Evolutionary conservation across 139 green algal species (phyloP).

Genomic region (Mesotaenium endlicherianum): DNA sequence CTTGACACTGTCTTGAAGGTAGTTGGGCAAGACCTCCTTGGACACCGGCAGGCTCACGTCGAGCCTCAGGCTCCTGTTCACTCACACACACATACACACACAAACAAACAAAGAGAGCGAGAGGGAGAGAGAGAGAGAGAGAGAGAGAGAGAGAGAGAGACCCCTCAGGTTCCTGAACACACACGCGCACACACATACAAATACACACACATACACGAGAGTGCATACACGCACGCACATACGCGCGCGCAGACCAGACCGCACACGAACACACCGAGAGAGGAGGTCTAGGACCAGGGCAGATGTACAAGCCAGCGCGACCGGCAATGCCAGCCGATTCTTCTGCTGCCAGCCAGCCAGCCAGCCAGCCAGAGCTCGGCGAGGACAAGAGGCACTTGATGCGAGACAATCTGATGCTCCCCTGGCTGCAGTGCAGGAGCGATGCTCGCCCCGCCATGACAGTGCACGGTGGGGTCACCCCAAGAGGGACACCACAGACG

Average conservation of each 20-base stretch:
- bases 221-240: too few relatives aligned
- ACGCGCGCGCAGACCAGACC: too few relatives aligned
- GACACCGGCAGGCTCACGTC: constrained; percentile 34
- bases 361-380: not conserved
- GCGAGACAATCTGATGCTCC: not conserved
- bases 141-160: constrained; percentile 5
- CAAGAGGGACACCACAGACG: not conserved
- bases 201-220: too few relatives aligned
- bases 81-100: too few relatives aligned
- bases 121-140: not conserved
- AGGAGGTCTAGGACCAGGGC: not conserved
- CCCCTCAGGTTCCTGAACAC: too few relatives aligned
- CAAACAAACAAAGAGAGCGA: not conserved
- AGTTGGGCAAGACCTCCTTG: constrained; percentile 29
- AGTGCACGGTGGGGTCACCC: not conserved
- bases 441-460: not conserved
- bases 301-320: not conserved
- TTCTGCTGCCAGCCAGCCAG: not conserved
- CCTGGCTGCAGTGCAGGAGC: not conserved
- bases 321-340: not conserved
- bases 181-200: too few relatives aligned
- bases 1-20: constrained; percentile 15
- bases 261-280: not conserved
- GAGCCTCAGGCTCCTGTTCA: not conserved
- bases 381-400: not conserved